Conservation (phyloP, 2,329 filamentous ascomycete species). For the Colletotrichum karsti region DNA sequence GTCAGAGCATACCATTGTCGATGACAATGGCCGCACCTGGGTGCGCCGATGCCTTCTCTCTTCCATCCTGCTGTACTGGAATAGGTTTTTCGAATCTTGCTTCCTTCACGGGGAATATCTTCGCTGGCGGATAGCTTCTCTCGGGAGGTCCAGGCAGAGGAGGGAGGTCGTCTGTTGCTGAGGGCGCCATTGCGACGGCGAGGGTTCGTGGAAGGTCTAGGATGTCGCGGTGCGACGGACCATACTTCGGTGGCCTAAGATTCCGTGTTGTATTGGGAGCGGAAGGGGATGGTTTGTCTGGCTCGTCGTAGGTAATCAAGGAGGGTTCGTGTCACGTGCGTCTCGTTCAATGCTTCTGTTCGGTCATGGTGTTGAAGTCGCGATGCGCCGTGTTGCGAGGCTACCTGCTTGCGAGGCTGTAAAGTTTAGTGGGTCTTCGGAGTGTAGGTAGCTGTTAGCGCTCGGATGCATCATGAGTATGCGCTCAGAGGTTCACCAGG, state of each 20-base stretch:
- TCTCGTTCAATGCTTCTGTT: conserved; percentile 20
- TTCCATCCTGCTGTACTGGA: conserved; percentile 70
- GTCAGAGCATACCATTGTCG: conserved; percentile 83
- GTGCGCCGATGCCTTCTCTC: conserved; percentile 69
- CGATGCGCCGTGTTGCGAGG: conserved; percentile 36
- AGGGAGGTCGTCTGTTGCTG: conserved; percentile 56
- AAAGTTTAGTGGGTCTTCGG: conserved; percentile 23
- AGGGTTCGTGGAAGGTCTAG: conserved; percentile 28
- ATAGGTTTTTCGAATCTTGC: conserved; percentile 66
- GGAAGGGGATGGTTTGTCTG: background rate
- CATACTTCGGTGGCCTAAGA: conserved; percentile 12
- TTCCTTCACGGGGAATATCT: conserved; percentile 70
- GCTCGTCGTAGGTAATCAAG: background rate
- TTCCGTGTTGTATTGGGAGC: background rate
- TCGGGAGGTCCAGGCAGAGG: conserved; percentile 47
- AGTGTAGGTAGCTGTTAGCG: background rate
- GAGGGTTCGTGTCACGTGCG: conserved; percentile 1
- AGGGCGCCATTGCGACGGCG: conserved; percentile 56
- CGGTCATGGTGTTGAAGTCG: conserved; percentile 9
- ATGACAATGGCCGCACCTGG: conserved; percentile 87
- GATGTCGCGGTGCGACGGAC: conserved; percentile 28
- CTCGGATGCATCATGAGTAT: background rate
- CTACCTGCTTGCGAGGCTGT: conserved; percentile 37
- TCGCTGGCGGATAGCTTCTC: conserved; percentile 60
- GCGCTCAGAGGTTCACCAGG: too few species aligned